These are phyloP conservation scores for Cladosporium colombiae DNA, from an alignment of 2,329 filamentous ascomycete species.

Conservation along the genomic window DNA sequence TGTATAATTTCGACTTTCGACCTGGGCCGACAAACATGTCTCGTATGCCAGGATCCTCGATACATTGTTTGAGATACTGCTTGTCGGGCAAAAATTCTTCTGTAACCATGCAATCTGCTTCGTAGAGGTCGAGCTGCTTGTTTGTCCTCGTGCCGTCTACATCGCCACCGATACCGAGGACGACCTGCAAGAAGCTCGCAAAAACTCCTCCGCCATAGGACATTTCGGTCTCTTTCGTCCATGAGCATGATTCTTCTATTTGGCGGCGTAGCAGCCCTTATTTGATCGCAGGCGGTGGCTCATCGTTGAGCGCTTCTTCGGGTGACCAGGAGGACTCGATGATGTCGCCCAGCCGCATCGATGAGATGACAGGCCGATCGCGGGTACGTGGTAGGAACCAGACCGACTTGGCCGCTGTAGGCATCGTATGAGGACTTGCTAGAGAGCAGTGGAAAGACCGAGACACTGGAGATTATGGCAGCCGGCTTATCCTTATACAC, in stretches of 20 bases:
- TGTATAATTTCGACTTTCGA: background rate
- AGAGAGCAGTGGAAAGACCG: background rate
- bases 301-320: slow-evolving; percentile 6
- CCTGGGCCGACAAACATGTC: background rate
- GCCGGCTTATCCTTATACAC: background rate
- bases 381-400: slow-evolving; percentile 1
- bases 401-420: background rate
- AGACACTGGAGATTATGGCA: background rate
- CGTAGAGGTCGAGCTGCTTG: background rate
- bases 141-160: background rate
- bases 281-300: background rate
- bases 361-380: background rate
- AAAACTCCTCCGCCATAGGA: background rate
- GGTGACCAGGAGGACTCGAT: background rate
- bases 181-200: background rate
- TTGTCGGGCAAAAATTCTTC: slow-evolving; percentile 1
- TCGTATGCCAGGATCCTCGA: background rate
- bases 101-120: background rate
- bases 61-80: slow-evolving; percentile 6
- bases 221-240: background rate
- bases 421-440: background rate
- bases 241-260: background rate
- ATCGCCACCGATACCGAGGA: slow-evolving; percentile 1
- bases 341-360: slow-evolving; percentile 1
- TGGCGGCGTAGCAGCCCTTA: background rate